Base-by-base conservation (phyloP, 306 rosid species). In the Prunus kanzakura region DNA sequence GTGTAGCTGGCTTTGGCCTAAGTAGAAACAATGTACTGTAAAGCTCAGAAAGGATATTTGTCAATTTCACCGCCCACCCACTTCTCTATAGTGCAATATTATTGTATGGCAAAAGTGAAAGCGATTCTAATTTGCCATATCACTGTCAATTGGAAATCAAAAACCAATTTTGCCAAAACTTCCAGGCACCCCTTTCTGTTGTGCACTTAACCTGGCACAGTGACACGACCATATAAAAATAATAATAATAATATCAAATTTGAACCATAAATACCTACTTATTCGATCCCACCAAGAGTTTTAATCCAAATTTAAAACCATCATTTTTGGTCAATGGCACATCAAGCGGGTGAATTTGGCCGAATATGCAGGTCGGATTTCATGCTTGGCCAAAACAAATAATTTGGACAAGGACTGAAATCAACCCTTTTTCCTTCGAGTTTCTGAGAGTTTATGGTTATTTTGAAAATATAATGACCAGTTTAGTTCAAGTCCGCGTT, bases 301-400 rank as follows among this genome's bases (percentile, higher is more conserved):
- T 20, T 67, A 1, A 20, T 67, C 35, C 54, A 43, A 43, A 20
- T n/a, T 60, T 45, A 43, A 9, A 43, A 12, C 30, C 15, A 45
- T 7, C 1, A 11, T 41, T 12, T 22, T 47, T 47, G 23, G 58
- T n/a, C 49, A 47, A 19, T 12, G 63, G 52, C 78, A 74, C 51
- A 74, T 63, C 43, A 61, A 61, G 18, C 49, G 35, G 56, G 60
- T 41, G 55, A 18, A 61, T 8, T 67, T 41, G 29, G 72, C 46
- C 30, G n/a, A 71, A 15, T 49, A 50, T 47, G 57, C n/a, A 69
- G 63, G 64, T 77, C 32, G 52, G 52, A 41, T 82, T 30, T 69
- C 38, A 61, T 64, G 47, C 30, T 47, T 19, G 38, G 38, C 68
- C 77, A 11, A 66, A 64, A 35, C 4, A 65, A 55, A 76, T 18